Conservation (phyloP, 1,284 basidiomycete genomes). For the Irpex lacteus region DNA sequence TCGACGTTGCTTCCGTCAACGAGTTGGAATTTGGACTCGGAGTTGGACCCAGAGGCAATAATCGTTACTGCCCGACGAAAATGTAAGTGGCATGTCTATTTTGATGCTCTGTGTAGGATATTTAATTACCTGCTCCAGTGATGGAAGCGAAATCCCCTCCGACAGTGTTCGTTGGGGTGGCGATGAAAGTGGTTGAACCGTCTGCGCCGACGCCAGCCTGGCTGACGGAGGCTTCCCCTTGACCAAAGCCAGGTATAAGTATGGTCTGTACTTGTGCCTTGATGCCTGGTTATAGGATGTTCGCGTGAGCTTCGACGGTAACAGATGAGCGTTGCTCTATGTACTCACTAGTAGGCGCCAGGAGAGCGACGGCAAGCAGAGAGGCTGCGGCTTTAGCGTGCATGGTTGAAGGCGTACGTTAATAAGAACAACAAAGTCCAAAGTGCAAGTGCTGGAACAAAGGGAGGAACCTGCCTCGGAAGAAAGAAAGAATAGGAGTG, state of each 20-base stretch:
- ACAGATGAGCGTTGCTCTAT: neutral
- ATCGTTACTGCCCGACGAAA: neutral
- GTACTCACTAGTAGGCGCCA: neutral
- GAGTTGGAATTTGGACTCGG: neutral
- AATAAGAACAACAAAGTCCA: neutral
- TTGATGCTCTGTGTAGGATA: neutral
- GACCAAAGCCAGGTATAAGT: neutral
- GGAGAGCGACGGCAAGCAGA: neutral
- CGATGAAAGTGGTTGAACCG: neutral
- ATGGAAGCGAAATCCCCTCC: neutral
- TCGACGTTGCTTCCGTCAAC: neutral
- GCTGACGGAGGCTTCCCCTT: neutral
- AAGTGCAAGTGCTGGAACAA: neutral
- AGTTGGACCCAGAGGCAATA: neutral
- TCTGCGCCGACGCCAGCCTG: neutral
- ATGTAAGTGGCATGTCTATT: neutral
- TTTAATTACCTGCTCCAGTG: neutral
- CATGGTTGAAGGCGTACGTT: neutral
- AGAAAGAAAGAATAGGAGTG: neutral
- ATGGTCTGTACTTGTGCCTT: neutral
- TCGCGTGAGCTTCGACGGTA: neutral
- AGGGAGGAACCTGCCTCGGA: neutral
- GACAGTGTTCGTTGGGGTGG: neutral
- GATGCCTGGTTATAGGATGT: neutral
- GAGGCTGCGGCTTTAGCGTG: neutral